phyloP scores from a whole-genome alignment of 371 early-diverging fungal species.

The Mortierella sp. region DNA sequence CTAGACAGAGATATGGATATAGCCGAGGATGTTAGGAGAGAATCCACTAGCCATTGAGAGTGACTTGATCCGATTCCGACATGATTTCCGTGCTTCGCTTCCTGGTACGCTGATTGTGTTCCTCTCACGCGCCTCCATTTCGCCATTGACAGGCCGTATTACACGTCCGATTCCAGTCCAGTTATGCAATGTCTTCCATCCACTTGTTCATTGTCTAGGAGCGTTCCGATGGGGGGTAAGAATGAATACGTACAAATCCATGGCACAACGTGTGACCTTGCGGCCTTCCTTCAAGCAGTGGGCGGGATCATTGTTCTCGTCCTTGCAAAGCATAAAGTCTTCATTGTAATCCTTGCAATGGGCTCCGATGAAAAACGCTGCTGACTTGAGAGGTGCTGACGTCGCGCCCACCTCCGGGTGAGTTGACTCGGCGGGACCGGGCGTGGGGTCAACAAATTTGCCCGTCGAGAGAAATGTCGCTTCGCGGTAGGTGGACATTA shows the following conservation, averaged over 20 bases:
- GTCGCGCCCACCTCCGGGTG: constrained; percentile 91
- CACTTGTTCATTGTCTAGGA: too few species aligned
- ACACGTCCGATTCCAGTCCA: too few species aligned
- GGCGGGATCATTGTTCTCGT: constrained; percentile 87
- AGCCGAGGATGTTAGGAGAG: neutral
- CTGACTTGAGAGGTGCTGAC: constrained; percentile 93
- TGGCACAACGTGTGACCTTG: constrained; percentile 94
- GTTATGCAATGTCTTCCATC: too few species aligned
- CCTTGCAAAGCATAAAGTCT: constrained; percentile 97
- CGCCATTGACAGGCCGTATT: too few species aligned
- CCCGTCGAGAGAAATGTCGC: constrained; percentile 39
- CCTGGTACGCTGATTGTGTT: too few species aligned
- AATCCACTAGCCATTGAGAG: neutral
- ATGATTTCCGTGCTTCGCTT: too few species aligned
- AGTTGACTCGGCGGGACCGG: constrained; percentile 74
- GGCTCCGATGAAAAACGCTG: constrained; percentile 89
- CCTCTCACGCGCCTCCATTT: too few species aligned
- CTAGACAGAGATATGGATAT: constrained; percentile 53
- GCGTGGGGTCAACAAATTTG: constrained; percentile 79
- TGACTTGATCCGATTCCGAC: too few species aligned
- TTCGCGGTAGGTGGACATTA: constrained; percentile 46
- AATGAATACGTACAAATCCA: constrained; percentile 80
- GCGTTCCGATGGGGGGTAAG: too few species aligned
- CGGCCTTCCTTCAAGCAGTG: constrained; percentile 94
- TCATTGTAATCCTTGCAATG: constrained; percentile 94